phyloP scores from a whole-genome alignment of 2,329 filamentous ascomycete species.

The Colletotrichum sp. region DNA sequence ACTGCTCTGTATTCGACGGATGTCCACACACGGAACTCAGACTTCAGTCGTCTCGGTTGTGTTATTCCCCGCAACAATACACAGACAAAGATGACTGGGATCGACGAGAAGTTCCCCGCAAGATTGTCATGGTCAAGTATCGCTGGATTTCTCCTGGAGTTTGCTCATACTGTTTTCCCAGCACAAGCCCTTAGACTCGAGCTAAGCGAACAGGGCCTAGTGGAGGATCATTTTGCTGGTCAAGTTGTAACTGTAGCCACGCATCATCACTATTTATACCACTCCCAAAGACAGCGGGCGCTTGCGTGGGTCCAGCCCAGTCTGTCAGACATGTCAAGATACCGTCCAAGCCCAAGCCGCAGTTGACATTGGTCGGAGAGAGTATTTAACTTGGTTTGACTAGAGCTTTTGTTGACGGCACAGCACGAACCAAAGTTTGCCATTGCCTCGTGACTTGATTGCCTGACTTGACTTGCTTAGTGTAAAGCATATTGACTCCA shows the following conservation, averaged over 20 bases:
- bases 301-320: too few relatives aligned
- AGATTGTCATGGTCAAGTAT: neutral
- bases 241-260: neutral
- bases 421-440: too few relatives aligned
- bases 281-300: neutral
- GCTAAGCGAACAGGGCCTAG: neutral
- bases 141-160: neutral
- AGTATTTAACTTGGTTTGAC: too few relatives aligned
- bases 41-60: neutral
- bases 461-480: too few relatives aligned
- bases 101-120: neutral
- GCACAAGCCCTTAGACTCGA: neutral
- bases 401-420: too few relatives aligned
- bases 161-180: neutral
- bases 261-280: neutral
- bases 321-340: too few relatives aligned
- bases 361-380: too few relatives aligned
- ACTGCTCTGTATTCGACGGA: fast-evolving
- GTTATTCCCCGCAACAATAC: neutral
- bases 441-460: too few relatives aligned
- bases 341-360: too few relatives aligned
- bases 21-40: neutral
- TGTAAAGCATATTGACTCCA: too few relatives aligned
- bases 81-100: neutral
- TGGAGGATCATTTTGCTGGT: neutral